Evolutionary conservation across 1,139 yeast genomes (phyloP).

Genomic region (Candida sojae): DNA sequence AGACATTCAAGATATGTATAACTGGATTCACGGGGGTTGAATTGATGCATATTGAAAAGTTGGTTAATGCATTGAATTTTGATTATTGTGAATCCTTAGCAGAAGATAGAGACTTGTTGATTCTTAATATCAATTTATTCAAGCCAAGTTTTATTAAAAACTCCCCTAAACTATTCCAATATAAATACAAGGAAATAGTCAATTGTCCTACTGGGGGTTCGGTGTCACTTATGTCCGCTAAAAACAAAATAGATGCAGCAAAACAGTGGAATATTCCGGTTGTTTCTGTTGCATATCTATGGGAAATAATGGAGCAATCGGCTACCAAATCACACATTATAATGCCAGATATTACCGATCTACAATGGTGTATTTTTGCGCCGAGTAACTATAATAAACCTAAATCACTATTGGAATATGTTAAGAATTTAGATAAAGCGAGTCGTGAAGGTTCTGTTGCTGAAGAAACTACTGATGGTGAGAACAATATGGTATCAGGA

Average conservation of each 20-base stretch:
- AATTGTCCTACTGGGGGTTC: slow-evolving; percentile 36
- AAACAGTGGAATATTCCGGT: slow-evolving; percentile 58
- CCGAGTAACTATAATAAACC: slow-evolving; percentile 29
- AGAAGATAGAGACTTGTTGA: slow-evolving; percentile 58
- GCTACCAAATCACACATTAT: slow-evolving; percentile 14
- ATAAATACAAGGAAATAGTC: slow-evolving; percentile 33
- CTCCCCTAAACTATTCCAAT: slow-evolving; percentile 42
- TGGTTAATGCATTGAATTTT: slow-evolving; percentile 56
- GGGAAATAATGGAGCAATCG: slow-evolving; percentile 41
- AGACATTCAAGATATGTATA: slow-evolving; percentile 54
- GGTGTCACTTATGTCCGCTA: slow-evolving; percentile 46
- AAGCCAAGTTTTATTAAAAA: slow-evolving; percentile 31
- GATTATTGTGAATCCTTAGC: slow-evolving; percentile 53
- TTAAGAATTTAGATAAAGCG: slow-evolving; percentile 18
- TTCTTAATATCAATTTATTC: slow-evolving; percentile 61
- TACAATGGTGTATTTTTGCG: slow-evolving; percentile 55
- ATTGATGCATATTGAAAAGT: slow-evolving; percentile 67
- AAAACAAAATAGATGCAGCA: slow-evolving; percentile 56
- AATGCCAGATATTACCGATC: slow-evolving; percentile 40
- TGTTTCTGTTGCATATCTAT: slow-evolving; percentile 53
- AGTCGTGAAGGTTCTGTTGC: slow-evolving; percentile 4
- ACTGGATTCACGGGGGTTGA: slow-evolving; percentile 89
- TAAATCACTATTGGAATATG: slow-evolving; percentile 35
- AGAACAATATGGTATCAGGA: not conserved
- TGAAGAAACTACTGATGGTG: slow-evolving; percentile 6